Conservation (phyloP, 2,329 filamentous ascomycete species). For the Stagonosporopsis tanaceti region DNA sequence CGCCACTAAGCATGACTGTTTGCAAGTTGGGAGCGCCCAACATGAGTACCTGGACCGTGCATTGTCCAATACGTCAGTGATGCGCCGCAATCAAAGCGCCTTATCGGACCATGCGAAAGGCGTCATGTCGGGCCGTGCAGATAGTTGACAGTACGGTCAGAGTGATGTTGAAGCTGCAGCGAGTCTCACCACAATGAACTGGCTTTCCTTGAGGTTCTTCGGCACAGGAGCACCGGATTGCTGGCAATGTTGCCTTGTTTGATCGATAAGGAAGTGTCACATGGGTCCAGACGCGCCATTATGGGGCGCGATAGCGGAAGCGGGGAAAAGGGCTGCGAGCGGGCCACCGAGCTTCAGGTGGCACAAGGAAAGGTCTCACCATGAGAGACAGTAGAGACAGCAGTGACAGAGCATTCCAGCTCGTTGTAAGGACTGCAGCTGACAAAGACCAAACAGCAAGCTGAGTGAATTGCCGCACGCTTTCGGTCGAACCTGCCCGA, state of each 20-base stretch:
- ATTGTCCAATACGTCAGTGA: slow-evolving; percentile 23
- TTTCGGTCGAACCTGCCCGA: slow-evolving; percentile 42
- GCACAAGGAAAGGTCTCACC: slow-evolving; percentile 14
- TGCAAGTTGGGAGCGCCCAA: slow-evolving; percentile 1
- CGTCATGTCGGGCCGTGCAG: background rate
- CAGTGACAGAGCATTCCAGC: slow-evolving; percentile 6
- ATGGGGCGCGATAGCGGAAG: slow-evolving; percentile 39
- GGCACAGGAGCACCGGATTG: slow-evolving; percentile 24
- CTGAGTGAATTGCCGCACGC: slow-evolving; percentile 17
- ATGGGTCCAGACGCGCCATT: slow-evolving; percentile 28
- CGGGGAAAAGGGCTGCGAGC: slow-evolving; percentile 32
- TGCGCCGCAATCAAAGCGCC: slow-evolving; percentile 14
- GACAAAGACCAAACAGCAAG: slow-evolving; percentile 27
- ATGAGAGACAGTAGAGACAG: background rate
- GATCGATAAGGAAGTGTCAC: slow-evolving; percentile 35
- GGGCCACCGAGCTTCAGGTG: slow-evolving; percentile 16
- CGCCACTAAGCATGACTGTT: slow-evolving; percentile 24
- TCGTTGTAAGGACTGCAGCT: slow-evolving; percentile 13
- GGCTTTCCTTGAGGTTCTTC: background rate
- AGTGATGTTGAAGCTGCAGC: background rate
- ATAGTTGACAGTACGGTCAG: background rate
- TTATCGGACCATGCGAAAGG: slow-evolving; percentile 18
- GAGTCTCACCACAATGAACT: background rate
- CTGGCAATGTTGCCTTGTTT: slow-evolving; percentile 24
- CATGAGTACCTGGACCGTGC: slow-evolving; percentile 13